Evolutionary conservation across 1,284 basidiomycete species (phyloP), one percentile per base, ranked within the genome.

Genomic region (Peniophora sp.): DNA sequence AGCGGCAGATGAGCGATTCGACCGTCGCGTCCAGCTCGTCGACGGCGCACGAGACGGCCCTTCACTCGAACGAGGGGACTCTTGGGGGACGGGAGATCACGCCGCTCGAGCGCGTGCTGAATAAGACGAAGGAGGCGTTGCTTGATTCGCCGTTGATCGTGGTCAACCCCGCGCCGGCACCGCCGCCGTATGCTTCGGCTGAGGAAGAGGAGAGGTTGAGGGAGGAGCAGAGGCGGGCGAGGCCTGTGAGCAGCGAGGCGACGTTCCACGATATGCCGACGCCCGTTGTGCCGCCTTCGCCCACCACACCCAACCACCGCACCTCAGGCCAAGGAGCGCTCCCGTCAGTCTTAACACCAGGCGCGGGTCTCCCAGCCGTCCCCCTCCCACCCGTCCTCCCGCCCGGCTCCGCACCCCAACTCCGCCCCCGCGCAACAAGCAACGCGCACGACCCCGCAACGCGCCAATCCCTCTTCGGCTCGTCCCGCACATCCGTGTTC

Each of bases 401-500:
- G 9, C 63, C 62, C 1, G 57, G 58, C 14, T 59, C 56, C 51
- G 52, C 55, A 11, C 55, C 54, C 53, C 18, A 22, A 37, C 24
- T 35, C 56, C 57, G 43, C 55, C 52, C 51, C 53, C 51, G 27
- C 55, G 48, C 47, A 48, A 14, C 54, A 45, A 2, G 1, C 52
- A 41, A 44, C 42, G 49, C 3, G n/a, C 49, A 50, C 47, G 36
- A 48, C 15, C 24, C 36, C 23, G 10, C 8, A 48, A 48, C 39
- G 14, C 49, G 44, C 10, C 18, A 39, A 20, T 45, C 24, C 14
- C 23, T 48, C 12, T 46, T 47, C 32, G 47, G 49, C 34, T 24
- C 43, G 18, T 48, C 60, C 3, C 72, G 75, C 17, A 71, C 69
- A 37, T 81, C 74, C 49, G 62, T 83, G 20, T 88, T 86, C 63